Percentiles rank a stretch among this genome's conserved stretches.
Conservation (phyloP, 345 rosid genomes). For the Aegle marmelos region DNA sequence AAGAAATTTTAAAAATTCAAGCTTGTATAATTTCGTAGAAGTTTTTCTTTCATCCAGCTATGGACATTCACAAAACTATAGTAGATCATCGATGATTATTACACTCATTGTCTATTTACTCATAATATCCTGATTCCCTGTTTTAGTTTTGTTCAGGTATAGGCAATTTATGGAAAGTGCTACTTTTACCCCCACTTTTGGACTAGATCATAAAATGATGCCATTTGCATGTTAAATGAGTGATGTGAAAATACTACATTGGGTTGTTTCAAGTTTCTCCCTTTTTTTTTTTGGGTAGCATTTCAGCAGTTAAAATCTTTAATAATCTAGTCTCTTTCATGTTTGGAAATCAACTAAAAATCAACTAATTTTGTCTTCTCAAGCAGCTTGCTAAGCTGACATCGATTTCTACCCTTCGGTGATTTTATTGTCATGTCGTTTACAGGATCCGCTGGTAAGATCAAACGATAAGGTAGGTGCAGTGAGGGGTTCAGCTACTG, state of each 20-base stretch:
- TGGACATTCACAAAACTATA: neutral
- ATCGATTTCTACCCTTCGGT: neutral
- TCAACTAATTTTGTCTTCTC: too few species aligned
- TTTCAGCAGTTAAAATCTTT: neutral
- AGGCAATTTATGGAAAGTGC: neutral
- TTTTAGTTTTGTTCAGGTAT: neutral
- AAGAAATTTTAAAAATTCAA: too few species aligned
- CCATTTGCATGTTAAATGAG: neutral
- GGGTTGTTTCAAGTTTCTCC: neutral
- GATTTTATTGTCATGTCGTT: constrained; percentile 8
- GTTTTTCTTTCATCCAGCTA: neutral
- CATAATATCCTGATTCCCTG: neutral
- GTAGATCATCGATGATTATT: neutral
- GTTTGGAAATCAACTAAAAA: neutral
- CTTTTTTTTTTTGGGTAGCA: neutral
- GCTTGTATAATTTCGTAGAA: neutral
- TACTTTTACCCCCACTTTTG: neutral
- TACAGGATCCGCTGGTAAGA: constrained; percentile 50
- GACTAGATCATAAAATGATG: neutral
- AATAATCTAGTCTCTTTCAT: neutral
- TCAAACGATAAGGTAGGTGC: constrained; percentile 20
- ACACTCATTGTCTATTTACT: neutral
- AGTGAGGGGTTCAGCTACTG: constrained; percentile 14
- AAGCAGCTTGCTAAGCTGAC: neutral
- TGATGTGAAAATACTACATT: neutral